Percentiles rank a stretch among this genome's conserved stretches.
Conservation (phyloP, 2,329 filamentous ascomycete species). For the Orbilia quercus region DNA sequence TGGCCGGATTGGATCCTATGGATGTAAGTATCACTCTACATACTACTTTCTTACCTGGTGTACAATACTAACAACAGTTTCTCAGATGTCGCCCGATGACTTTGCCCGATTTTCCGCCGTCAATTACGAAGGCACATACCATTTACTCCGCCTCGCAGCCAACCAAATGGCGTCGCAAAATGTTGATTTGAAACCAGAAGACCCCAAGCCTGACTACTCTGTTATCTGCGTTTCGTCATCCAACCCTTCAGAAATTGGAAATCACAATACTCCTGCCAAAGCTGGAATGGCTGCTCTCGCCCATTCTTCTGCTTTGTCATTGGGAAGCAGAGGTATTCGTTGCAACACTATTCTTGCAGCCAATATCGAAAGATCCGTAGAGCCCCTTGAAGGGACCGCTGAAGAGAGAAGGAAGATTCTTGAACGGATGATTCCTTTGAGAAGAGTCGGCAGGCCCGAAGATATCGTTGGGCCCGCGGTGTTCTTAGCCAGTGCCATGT, state of each 20-base stretch:
- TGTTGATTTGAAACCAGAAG: constrained; percentile 51
- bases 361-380: constrained; percentile 47
- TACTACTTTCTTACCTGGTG: background rate
- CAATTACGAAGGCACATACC: constrained; percentile 60
- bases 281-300: constrained; percentile 47
- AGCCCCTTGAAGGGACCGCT: constrained; percentile 45
- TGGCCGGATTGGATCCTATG: constrained; percentile 50
- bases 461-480: constrained; percentile 88
- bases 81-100: constrained; percentile 46
- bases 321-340: constrained; percentile 47
- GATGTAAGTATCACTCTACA: constrained; percentile 32
- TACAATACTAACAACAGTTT: constrained; percentile 5
- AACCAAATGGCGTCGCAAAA: constrained; percentile 59
- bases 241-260: constrained; percentile 49
- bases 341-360: constrained; percentile 55
- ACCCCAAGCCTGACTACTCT: constrained; percentile 58
- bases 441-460: constrained; percentile 68
- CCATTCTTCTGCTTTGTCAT: constrained; percentile 43
- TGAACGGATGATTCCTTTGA: constrained; percentile 50
- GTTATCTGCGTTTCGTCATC: constrained; percentile 58
- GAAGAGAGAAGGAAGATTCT: constrained; percentile 50
- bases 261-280: constrained; percentile 49
- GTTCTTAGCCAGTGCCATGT: constrained; percentile 76
- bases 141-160: constrained; percentile 59
- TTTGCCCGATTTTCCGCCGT: constrained; percentile 57